Conservation (phyloP, 495 filamentous ascomycete species). For the Xanthoparmelia taractica region DNA sequence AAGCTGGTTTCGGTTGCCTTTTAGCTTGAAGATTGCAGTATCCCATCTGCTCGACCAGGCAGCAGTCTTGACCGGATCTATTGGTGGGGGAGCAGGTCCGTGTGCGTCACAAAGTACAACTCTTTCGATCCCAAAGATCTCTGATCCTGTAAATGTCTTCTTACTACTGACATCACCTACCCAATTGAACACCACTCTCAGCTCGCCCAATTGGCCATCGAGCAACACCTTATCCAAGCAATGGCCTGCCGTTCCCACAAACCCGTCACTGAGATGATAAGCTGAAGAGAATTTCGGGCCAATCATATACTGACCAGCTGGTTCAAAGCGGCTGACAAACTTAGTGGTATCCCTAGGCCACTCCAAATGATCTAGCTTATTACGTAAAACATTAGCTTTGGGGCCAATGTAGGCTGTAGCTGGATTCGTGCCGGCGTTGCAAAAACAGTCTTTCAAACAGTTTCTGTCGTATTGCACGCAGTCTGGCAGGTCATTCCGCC, state of each 20-base stretch:
- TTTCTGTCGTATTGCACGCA: background rate
- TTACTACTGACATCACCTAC: background rate
- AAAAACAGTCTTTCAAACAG: background rate
- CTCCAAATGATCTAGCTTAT: background rate
- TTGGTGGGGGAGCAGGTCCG: background rate
- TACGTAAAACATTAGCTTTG: background rate
- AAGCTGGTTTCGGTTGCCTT: background rate
- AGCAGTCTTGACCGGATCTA: background rate
- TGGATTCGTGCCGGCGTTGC: background rate
- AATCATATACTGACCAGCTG: background rate
- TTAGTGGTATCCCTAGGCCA: background rate
- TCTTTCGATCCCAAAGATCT: constrained; percentile 1
- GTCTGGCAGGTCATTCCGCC: background rate
- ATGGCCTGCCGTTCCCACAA: constrained; percentile 5
- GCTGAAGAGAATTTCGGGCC: background rate
- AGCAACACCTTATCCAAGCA: background rate
- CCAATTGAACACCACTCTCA: constrained; percentile 5
- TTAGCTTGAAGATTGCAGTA: background rate
- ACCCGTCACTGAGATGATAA: constrained; percentile 3
- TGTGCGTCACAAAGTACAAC: background rate
- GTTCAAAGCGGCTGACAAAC: background rate
- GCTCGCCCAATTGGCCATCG: background rate
- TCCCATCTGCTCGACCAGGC: background rate
- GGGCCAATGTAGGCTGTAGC: background rate
- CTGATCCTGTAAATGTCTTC: background rate